phyloP scores from a whole-genome alignment of 2,329 filamentous ascomycete genomes.

The Lecanosticta acicola region DNA sequence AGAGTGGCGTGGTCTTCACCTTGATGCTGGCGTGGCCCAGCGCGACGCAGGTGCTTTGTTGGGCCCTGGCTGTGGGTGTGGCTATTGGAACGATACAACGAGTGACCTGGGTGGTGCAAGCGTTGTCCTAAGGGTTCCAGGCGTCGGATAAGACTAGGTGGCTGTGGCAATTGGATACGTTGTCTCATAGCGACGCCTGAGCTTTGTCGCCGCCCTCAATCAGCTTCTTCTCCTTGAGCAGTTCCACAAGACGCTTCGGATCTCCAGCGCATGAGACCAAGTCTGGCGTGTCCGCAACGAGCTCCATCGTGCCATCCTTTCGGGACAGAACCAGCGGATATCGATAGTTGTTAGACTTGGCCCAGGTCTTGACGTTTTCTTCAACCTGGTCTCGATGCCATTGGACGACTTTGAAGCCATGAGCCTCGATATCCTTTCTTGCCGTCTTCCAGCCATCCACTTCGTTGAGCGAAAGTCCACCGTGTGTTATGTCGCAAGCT shows the following conservation, averaged over 20 bases:
- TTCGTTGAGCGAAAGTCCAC: conserved; percentile 20
- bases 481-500: conserved; percentile 27
- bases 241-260: conserved; percentile 2
- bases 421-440: conserved; percentile 13
- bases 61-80: conserved; percentile 18
- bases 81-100: conserved; percentile 20
- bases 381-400: conserved; percentile 22
- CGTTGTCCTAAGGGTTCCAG: not conserved
- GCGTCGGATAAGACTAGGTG: not conserved
- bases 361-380: conserved; percentile 9
- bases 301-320: not conserved
- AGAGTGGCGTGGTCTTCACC: conserved; percentile 28
- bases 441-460: conserved; percentile 12
- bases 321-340: conserved; percentile 6
- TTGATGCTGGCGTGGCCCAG: conserved; percentile 20
- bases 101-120: conserved; percentile 10
- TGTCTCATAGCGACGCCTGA: conserved; percentile 2
- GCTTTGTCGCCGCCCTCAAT: not conserved
- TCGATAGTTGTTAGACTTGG: conserved; percentile 2
- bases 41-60: conserved; percentile 10
- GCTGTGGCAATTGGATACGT: not conserved
- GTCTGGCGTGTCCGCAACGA: conserved; percentile 3
- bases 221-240: conserved; percentile 7
- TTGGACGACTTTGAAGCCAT: conserved; percentile 16
- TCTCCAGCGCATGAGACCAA: conserved; percentile 7